Conservation (phyloP, 2,329 filamentous ascomycete genomes). For the Fusarium verticillioides region DNA sequence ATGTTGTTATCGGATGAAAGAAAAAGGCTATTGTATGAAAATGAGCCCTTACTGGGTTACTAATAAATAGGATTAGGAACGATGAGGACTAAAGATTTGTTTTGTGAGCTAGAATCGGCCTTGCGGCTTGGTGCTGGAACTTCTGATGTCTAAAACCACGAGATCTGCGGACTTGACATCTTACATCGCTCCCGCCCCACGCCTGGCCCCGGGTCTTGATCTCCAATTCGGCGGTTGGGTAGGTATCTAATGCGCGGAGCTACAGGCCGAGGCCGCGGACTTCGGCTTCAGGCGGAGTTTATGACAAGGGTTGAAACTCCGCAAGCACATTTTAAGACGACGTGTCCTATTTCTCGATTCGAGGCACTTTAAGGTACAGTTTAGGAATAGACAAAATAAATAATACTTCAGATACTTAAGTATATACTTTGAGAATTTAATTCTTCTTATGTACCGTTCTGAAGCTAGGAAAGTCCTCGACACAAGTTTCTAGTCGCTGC, state of each 20-base stretch:
- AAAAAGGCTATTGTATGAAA: not conserved
- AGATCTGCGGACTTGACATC: not conserved
- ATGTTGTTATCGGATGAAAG: accelerated
- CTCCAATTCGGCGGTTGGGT: not conserved
- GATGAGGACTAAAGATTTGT: not conserved
- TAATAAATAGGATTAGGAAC: not conserved
- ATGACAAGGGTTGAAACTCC: not conserved
- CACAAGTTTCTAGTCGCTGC: not conserved
- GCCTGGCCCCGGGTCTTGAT: not conserved
- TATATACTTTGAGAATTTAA: too few species aligned
- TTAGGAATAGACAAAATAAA: not conserved
- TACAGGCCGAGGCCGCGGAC: not conserved
- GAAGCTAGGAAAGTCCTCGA: not conserved
- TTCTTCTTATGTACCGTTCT: not conserved
- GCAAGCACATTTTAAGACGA: not conserved
- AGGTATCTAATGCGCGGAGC: accelerated
- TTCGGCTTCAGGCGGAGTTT: not conserved
- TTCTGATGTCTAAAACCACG: not conserved
- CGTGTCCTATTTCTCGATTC: not conserved
- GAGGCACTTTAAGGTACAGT: not conserved
- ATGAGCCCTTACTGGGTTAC: not conserved
- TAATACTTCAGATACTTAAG: not conserved
- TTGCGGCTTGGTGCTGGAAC: not conserved
- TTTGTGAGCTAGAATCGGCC: not conserved
- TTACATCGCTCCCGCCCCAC: not conserved